Evolutionary conservation across 768 basidiomycete species (phyloP).

Genomic region (Leccinum arenicola): DNA sequence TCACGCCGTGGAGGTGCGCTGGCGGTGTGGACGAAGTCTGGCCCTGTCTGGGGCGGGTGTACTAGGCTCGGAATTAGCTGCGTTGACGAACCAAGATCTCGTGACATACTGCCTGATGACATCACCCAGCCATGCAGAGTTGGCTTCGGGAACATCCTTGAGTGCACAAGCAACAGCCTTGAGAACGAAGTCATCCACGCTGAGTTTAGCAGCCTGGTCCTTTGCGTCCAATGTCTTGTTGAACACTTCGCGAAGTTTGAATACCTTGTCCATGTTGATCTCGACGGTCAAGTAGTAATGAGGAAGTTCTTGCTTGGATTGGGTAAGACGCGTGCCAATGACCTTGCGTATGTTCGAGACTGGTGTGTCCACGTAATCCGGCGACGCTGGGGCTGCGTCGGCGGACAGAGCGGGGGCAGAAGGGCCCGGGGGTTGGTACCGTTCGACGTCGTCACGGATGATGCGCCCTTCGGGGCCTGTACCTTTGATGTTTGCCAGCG

Average conservation of each 20-base stretch:
- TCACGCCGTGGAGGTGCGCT: too few species aligned
- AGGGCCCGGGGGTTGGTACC: constrained; percentile 61
- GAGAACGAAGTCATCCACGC: constrained; percentile 97
- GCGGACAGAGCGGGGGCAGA: constrained; percentile 44
- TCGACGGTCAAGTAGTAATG: constrained; percentile 97
- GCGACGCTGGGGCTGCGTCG: constrained; percentile 46
- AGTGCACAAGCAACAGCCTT: constrained; percentile 92
- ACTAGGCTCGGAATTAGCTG: not conserved
- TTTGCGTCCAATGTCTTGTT: constrained; percentile 84
- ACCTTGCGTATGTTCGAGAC: constrained; percentile 92
- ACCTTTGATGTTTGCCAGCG: constrained; percentile 86
- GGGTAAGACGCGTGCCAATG: constrained; percentile 85
- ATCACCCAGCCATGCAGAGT: constrained; percentile 97
- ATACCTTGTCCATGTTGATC: constrained; percentile 93
- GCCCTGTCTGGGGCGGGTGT: too few species aligned
- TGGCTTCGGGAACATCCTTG: constrained; percentile 93
- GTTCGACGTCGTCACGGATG: constrained; percentile 92
- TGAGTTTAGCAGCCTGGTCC: constrained; percentile 90
- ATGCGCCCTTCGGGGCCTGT: constrained; percentile 94
- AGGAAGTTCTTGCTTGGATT: constrained; percentile 93
- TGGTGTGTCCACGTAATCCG: constrained; percentile 87
- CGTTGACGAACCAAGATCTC: not conserved
- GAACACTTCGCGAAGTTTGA: constrained; percentile 94
- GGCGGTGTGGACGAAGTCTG: too few species aligned
- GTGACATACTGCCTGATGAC: constrained; percentile 83